These are phyloP conservation scores for Adansonia rubrostipa DNA, from an alignment of 441 rosid species.

Conservation along the genomic window DNA sequence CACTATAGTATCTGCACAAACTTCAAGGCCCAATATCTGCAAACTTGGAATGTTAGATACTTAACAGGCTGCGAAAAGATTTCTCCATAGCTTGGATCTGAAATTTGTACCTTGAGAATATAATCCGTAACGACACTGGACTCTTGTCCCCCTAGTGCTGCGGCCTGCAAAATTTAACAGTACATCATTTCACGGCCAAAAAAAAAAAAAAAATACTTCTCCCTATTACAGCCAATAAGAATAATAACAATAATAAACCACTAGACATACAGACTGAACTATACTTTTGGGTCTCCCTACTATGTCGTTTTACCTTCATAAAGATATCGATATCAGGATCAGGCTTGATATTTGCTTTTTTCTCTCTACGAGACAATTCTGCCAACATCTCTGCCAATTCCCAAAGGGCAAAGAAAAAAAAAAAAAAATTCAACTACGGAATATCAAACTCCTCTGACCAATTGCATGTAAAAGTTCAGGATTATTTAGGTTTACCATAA, in stretches of 20 bases:
- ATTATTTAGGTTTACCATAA: conserved; percentile 45
- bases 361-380: conserved; percentile 66
- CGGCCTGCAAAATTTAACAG: conserved; percentile 45
- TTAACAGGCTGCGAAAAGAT: not conserved
- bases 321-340: conserved; percentile 68
- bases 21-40: conserved; percentile 68
- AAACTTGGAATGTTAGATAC: not conserved
- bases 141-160: conserved; percentile 58
- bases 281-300: not conserved
- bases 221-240: too few relatives aligned
- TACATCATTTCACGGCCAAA: not conserved
- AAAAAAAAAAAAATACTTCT: not conserved
- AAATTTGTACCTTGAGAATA: conserved; percentile 39
- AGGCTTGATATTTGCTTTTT: conserved; percentile 61
- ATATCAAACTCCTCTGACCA: not conserved
- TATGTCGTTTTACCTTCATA: conserved; percentile 51
- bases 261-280: too few relatives aligned
- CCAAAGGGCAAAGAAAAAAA: not conserved
- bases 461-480: not conserved
- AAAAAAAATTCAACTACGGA: not conserved
- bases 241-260: too few relatives aligned
- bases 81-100: not conserved
- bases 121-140: conserved; percentile 58
- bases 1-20: conserved; percentile 60
- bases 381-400: conserved; percentile 50